Conservation (phyloP, 768 basidiomycete genomes). For the Hemileccinum impolitum region DNA sequence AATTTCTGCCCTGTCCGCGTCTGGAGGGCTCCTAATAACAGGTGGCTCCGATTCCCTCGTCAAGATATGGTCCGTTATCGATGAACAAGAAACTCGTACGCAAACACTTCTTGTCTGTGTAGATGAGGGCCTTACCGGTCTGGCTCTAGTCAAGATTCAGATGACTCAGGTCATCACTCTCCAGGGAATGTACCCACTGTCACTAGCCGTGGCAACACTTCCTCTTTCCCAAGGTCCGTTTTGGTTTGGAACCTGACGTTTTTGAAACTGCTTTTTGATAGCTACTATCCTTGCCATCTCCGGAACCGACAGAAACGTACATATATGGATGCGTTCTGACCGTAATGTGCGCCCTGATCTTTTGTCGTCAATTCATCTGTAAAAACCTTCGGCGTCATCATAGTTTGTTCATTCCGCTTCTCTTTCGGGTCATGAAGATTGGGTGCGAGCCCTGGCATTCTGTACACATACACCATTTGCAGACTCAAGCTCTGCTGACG, state of each 20-base stretch:
- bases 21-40: conserved; percentile 54
- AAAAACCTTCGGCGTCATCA: not conserved
- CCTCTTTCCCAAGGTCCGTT: conserved; percentile 63
- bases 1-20: conserved; percentile 62
- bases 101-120: not conserved
- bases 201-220: conserved; percentile 58
- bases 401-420: conserved; percentile 61
- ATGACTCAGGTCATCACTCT: conserved; percentile 60
- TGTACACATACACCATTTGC: conserved; percentile 30
- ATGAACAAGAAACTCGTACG: conserved; percentile 31
- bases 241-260: conserved; percentile 9
- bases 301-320: conserved; percentile 76
- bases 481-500: conserved; percentile 5
- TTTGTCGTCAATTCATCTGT: conserved; percentile 1
- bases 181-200: conserved; percentile 70
- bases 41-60: conserved; percentile 81
- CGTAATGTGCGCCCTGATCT: conserved; percentile 39
- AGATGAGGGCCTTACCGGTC: conserved; percentile 6
- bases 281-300: conserved; percentile 74
- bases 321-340: conserved; percentile 71
- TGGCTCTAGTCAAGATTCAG: conserved; percentile 33
- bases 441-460: conserved; percentile 84
- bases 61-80: conserved; percentile 63
- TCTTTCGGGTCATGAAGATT: conserved; percentile 90
- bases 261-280: conserved; percentile 23